Conservation (phyloP, 2,329 filamentous ascomycete genomes). For the Blastomyces percursus region DNA sequence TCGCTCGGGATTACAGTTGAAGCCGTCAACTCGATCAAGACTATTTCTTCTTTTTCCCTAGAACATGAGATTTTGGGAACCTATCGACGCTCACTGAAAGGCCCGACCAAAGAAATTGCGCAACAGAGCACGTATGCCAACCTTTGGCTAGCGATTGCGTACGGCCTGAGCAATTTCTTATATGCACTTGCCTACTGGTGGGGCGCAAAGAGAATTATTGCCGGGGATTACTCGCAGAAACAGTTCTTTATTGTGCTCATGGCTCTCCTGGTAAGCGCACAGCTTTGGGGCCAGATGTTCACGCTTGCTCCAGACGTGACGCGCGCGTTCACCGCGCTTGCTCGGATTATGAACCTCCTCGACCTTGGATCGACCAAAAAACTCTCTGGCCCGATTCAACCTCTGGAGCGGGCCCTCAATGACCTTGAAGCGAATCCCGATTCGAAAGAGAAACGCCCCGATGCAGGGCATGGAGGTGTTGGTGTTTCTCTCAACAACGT, state of each 20-base stretch:
- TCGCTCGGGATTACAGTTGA: constrained; percentile 44
- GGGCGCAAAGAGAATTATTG: constrained; percentile 59
- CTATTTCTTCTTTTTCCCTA: constrained; percentile 41
- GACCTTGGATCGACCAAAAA: constrained; percentile 28
- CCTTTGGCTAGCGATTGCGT: constrained; percentile 37
- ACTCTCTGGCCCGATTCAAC: constrained; percentile 7
- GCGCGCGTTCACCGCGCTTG: constrained; percentile 51
- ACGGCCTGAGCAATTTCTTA: constrained; percentile 49
- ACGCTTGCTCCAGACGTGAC: constrained; percentile 65
- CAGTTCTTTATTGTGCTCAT: constrained; percentile 64
- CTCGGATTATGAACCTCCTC: constrained; percentile 42
- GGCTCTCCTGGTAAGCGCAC: constrained; percentile 59
- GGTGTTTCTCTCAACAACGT: constrained; percentile 49
- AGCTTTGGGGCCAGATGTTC: constrained; percentile 65
- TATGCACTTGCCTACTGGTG: constrained; percentile 73
- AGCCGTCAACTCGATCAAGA: constrained; percentile 42
- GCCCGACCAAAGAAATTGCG: constrained; percentile 40
- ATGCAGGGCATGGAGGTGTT: constrained; percentile 23
- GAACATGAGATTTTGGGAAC: constrained; percentile 40
- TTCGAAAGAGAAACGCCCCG: constrained; percentile 14
- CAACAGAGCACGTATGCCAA: constrained; percentile 39
- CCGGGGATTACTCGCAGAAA: constrained; percentile 55
- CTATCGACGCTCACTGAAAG: constrained; percentile 37
- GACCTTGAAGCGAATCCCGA: constrained; percentile 12
- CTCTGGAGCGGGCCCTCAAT: background rate